phyloP scores from a whole-genome alignment of 345 rosid genomes.

The Durio zibethinus region DNA sequence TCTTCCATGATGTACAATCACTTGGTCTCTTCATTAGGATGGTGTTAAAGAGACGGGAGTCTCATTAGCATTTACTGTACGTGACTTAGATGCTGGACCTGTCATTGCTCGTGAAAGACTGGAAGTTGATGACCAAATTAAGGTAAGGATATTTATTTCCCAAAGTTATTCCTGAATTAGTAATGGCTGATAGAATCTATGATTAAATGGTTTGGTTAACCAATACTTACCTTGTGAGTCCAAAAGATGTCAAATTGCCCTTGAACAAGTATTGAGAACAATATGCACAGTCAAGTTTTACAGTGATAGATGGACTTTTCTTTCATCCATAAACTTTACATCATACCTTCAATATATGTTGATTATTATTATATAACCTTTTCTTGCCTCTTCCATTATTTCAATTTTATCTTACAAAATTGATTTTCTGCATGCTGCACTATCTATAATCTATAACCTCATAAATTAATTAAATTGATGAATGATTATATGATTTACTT shows the following conservation, averaged over 20 bases:
- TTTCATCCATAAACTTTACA: background rate
- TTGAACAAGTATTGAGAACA: background rate
- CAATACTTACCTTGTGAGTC: background rate
- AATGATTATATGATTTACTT: slow-evolving; percentile 14
- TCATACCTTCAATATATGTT: background rate
- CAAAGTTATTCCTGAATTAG: background rate
- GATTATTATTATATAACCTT: background rate
- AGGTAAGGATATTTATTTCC: slow-evolving; percentile 39
- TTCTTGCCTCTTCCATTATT: background rate
- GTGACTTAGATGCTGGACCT: slow-evolving; percentile 90
- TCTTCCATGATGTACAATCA: slow-evolving; percentile 17
- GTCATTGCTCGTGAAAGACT: slow-evolving; percentile 59
- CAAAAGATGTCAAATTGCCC: background rate
- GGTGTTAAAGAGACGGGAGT: slow-evolving; percentile 91
- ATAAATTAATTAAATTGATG: background rate
- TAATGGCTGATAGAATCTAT: background rate
- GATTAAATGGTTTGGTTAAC: background rate
- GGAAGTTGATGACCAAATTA: slow-evolving; percentile 71
- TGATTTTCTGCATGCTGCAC: background rate
- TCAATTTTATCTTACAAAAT: background rate
- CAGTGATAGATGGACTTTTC: background rate
- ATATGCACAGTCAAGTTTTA: background rate
- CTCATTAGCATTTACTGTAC: slow-evolving; percentile 80
- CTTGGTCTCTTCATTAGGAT: slow-evolving; percentile 50
- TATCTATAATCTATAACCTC: background rate